Percentiles rank a stretch among this genome's conserved stretches.
Evolutionary conservation across 2,329 filamentous ascomycete genomes (phyloP).

Genomic region (Cercospora sp.): DNA sequence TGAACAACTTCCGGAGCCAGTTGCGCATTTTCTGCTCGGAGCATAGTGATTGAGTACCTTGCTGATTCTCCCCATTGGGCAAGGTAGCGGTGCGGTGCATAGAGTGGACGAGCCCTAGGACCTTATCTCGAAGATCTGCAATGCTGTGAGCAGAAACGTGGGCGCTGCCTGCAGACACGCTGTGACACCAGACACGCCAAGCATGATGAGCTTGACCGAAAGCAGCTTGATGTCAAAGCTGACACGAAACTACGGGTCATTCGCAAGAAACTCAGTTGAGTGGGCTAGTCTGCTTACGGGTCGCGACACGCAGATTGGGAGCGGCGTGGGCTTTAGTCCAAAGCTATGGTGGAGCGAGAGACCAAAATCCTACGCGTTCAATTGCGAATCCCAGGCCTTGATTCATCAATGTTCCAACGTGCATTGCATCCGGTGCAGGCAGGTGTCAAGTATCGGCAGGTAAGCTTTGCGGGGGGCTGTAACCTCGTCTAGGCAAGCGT

Average conservation of each 20-base stretch:
- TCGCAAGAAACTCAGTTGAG: background rate
- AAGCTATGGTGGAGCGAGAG: background rate
- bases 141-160: background rate
- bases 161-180: background rate
- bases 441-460: background rate
- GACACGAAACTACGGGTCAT: constrained; percentile 2
- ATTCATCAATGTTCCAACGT: background rate
- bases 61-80: background rate
- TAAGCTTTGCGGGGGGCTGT: background rate
- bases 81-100: background rate
- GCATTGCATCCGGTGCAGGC: background rate
- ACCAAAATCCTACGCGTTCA: background rate
- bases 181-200: background rate
- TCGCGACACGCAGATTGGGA: background rate
- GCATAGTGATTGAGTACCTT: background rate
- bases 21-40: background rate
- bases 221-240: background rate
- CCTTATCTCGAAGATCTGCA: background rate
- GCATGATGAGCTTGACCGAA: background rate
- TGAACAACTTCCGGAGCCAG: background rate
- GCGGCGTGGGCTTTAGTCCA: background rate
- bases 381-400: background rate
- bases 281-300: background rate
- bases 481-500: background rate
- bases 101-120: background rate